Evolutionary conservation across 2,329 filamentous ascomycete species (phyloP).

Genomic region (Colletotrichum nymphaeae): DNA sequence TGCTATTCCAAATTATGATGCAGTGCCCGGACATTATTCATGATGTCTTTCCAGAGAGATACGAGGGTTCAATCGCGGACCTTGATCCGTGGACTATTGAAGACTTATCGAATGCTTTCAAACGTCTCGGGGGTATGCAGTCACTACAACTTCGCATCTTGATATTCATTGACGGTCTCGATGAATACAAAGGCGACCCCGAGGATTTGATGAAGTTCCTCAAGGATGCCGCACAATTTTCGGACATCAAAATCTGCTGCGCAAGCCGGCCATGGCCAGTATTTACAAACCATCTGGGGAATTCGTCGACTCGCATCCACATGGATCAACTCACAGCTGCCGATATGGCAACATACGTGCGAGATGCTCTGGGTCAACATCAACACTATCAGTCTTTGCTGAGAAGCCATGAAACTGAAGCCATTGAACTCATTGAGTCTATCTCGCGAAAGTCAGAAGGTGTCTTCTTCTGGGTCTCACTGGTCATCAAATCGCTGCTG

Average conservation of each 20-base stretch:
- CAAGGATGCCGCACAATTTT: conserved; percentile 19
- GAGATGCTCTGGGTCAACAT: neutral
- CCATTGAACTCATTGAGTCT: conserved; percentile 34
- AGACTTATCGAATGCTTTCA: conserved; percentile 41
- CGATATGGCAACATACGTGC: conserved; percentile 42
- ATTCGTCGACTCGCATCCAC: conserved; percentile 32
- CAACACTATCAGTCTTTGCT: neutral
- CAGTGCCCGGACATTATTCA: neutral
- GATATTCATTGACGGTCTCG: conserved; percentile 46
- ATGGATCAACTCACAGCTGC: conserved; percentile 42
- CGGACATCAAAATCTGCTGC: conserved; percentile 46
- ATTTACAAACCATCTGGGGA: conserved; percentile 40
- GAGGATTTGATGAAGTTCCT: conserved; percentile 43
- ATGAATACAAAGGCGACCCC: conserved; percentile 48
- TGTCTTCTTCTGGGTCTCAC: conserved; percentile 48
- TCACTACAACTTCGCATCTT: conserved; percentile 9
- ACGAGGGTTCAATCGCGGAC: neutral
- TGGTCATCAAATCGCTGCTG: conserved; percentile 36
- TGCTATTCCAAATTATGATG: conserved; percentile 32
- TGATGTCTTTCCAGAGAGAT: neutral
- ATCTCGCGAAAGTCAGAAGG: conserved; percentile 43
- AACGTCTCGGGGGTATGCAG: conserved; percentile 19
- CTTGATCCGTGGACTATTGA: conserved; percentile 41
- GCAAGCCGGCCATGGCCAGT: conserved; percentile 47
- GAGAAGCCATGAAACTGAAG: neutral